Evolutionary conservation across 371 early-diverging fungal species (phyloP).

Genomic region (Zopfochytrium polystomum): DNA sequence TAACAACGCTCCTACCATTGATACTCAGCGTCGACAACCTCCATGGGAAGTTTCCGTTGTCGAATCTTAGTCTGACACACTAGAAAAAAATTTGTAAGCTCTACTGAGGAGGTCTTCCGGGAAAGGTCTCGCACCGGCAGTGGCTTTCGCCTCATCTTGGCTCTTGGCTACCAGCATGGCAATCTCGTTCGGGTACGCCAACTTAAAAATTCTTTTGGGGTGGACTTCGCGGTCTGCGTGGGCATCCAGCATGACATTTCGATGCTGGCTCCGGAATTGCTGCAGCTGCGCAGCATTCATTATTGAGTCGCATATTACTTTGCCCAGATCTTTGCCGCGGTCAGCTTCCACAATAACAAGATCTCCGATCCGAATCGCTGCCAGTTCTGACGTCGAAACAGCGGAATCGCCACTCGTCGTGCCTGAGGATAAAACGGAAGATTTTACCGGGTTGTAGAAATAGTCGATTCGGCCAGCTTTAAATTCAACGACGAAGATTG

Average conservation of each 20-base stretch:
- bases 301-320: conserved; percentile 64
- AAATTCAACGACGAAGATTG: too few species aligned
- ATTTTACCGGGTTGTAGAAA: too few species aligned
- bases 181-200: conserved; percentile 76
- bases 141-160: conserved; percentile 86
- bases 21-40: conserved; percentile 94
- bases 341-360: conserved; percentile 94
- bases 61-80: conserved; percentile 85
- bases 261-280: conserved; percentile 50
- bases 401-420: too few species aligned
- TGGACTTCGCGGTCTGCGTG: conserved; percentile 65
- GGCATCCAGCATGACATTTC: conserved; percentile 39
- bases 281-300: conserved; percentile 56
- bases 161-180: conserved; percentile 65
- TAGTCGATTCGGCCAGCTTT: conserved; percentile 81
- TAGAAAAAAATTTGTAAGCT: too few species aligned
- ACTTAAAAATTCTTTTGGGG: conserved; percentile 84
- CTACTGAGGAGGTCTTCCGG: too few species aligned
- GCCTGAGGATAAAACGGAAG: too few species aligned
- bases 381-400: conserved; percentile 54
- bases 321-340: conserved; percentile 92
- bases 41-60: conserved; percentile 86
- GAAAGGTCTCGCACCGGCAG: conserved; percentile 37
- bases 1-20: conserved; percentile 79
- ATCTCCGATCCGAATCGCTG: conserved; percentile 60